These are phyloP conservation scores for Ganoderma sinense DNA, from an alignment of 1,284 basidiomycete genomes.

Conservation along the genomic window DNA sequence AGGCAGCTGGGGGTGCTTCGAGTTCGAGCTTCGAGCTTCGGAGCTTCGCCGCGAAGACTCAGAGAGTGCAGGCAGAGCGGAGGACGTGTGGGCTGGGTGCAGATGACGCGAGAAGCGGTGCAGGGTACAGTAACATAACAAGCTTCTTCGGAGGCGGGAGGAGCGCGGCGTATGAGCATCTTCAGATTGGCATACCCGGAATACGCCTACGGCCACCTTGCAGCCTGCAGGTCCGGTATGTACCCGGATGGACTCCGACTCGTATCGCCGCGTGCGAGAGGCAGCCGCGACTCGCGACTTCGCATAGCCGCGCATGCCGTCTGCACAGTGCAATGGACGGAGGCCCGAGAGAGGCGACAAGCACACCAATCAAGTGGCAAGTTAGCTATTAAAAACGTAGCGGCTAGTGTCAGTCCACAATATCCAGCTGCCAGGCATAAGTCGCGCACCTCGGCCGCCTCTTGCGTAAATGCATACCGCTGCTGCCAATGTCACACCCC, in stretches of 20 bases:
- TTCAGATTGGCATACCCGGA: neutral
- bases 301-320: neutral
- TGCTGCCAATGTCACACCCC: neutral
- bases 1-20: too few species aligned
- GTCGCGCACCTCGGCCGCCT: neutral
- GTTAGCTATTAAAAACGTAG: too few species aligned
- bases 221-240: neutral
- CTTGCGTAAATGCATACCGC: neutral
- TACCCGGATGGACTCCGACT: too few species aligned
- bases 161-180: neutral
- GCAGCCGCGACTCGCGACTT: too few species aligned
- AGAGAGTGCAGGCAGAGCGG: too few species aligned
- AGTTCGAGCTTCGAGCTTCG: neutral
- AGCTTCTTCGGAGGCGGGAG: neutral
- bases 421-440: neutral
- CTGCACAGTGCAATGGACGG: neutral
- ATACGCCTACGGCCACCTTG: neutral
- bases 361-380: neutral
- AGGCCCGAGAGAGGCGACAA: neutral
- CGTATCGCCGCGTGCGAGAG: too few species aligned
- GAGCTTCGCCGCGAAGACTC: neutral
- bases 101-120: slow-evolving; percentile 2
- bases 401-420: neutral
- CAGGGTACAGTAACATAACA: neutral
- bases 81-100: neutral